Evolutionary conservation across 352 stramenopile species (phyloP), one percentile per base, ranked within the genome.

Genomic region (Globisporangium okanoganense): DNA sequence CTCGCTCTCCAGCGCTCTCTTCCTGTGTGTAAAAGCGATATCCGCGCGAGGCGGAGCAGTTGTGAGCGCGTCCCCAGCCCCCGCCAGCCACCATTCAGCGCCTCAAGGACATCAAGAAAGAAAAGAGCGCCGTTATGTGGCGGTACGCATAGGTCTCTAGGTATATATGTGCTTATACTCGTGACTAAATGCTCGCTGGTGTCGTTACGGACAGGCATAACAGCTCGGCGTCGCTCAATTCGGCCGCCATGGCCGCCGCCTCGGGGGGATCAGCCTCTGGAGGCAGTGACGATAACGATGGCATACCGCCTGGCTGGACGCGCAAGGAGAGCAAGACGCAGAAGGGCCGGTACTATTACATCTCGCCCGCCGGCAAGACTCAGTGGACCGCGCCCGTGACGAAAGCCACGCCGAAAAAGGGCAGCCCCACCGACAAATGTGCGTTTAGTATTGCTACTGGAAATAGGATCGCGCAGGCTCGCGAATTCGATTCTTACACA

Each of bases 281-380:
- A 3, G 56, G 70, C 16, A 9, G 18, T 16, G 16, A 18, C 40
- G 20, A 22, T 9, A n/a, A n/a, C n/a, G 71, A 80, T 55, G 76
- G 75, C 33, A 51, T 94, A 56, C 85, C 85, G 8, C 70, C 85
- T 0, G 85, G 85, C n/a, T 95, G 84, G 85, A 91, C 77, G 24
- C 66, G 71, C 51, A 92, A 91, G 53, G 85, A 95, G 66, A 93
- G 82, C 70, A 95, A 93, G 69, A 88, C 83, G 14, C 85, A 93
- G 65, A 90, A 91, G 62, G 85, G 85, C 14, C 71, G 80, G 2
- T 95, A 89, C 61, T 95, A 95, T 64, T 95, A 90, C 68, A 91
- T 95, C 49, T 90, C 79, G 1, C 85, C 85, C 13, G 67, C 72
- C 10, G 85, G 85, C 54, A 91, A 95, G 69, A 93, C 83, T 29